Evolutionary conservation across 441 rosid genomes (phyloP).

Genomic region (Viola pubescens): DNA sequence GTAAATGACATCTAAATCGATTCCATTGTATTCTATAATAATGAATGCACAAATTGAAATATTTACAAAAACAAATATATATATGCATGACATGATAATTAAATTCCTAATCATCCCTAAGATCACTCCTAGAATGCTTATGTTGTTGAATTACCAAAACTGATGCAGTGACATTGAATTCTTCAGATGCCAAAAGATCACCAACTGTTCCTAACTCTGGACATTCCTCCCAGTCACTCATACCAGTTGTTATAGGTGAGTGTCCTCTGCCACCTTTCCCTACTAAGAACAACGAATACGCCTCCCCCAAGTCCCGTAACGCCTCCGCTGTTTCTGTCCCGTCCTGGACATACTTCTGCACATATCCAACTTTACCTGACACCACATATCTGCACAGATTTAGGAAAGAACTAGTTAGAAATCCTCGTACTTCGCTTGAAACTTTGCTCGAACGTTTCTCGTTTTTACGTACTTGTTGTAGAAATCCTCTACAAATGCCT

Average conservation of each 20-base stretch:
- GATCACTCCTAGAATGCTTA: constrained; percentile 22
- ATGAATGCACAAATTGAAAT: too few species aligned
- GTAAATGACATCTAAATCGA: too few species aligned
- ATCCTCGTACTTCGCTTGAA: background rate
- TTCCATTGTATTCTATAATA: too few species aligned
- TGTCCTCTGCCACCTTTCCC: constrained; percentile 56
- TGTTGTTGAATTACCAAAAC: constrained; percentile 68
- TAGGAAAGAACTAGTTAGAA: background rate
- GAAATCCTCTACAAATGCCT: constrained; percentile 46
- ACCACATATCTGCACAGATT: constrained; percentile 37
- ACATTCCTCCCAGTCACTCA: constrained; percentile 90
- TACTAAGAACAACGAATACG: constrained; percentile 55
- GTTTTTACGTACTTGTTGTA: constrained; percentile 33
- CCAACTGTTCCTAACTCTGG: constrained; percentile 72
- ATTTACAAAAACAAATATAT: too few species aligned
- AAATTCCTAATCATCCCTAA: constrained; percentile 13
- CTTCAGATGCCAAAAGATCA: constrained; percentile 64
- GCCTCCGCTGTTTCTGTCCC: constrained; percentile 42
- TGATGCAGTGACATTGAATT: constrained; percentile 47
- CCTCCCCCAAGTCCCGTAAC: constrained; percentile 40
- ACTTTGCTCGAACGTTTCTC: background rate
- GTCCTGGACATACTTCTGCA: constrained; percentile 42
- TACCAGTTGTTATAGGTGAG: constrained; percentile 40
- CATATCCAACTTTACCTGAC: constrained; percentile 48
- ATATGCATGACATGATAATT: too few species aligned